Conservation (phyloP, 768 basidiomycete species). For the Galerina marginata region DNA sequence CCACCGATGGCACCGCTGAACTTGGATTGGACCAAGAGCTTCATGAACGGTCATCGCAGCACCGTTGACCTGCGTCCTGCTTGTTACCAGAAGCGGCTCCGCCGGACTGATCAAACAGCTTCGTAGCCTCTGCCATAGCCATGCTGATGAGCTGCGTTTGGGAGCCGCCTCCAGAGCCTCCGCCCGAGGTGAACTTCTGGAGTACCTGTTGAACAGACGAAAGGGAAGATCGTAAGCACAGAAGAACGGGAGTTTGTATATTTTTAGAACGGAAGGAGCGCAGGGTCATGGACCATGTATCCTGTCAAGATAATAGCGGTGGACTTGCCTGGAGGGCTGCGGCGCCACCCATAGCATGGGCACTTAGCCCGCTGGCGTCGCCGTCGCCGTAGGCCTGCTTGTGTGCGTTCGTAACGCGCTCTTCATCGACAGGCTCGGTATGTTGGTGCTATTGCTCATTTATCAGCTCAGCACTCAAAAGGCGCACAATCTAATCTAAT, state of each 20-base stretch:
- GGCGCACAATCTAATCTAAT: neutral
- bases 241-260: neutral
- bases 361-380: slow-evolving; percentile 56
- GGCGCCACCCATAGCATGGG: slow-evolving; percentile 72
- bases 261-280: slow-evolving; percentile 2
- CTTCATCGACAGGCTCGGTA: slow-evolving; percentile 68
- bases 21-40: slow-evolving; percentile 76
- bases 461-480: neutral
- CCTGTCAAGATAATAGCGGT: neutral
- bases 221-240: neutral
- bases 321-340: slow-evolving; percentile 71
- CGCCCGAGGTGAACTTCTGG: slow-evolving; percentile 69
- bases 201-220: slow-evolving; percentile 48
- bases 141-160: slow-evolving; percentile 78
- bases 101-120: slow-evolving; percentile 75
- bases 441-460: slow-evolving; percentile 45
- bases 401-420: slow-evolving; percentile 64
- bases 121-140: slow-evolving; percentile 84
- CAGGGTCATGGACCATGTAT: neutral
- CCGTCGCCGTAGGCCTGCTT: slow-evolving; percentile 62
- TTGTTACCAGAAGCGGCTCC: slow-evolving; percentile 69
- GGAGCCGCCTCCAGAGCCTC: slow-evolving; percentile 44
- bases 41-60: slow-evolving; percentile 89
- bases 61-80: slow-evolving; percentile 84
- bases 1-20: slow-evolving; percentile 60